phyloP scores from a whole-genome alignment of 352 stramenopile species.

The Phytopythium litorale region DNA sequence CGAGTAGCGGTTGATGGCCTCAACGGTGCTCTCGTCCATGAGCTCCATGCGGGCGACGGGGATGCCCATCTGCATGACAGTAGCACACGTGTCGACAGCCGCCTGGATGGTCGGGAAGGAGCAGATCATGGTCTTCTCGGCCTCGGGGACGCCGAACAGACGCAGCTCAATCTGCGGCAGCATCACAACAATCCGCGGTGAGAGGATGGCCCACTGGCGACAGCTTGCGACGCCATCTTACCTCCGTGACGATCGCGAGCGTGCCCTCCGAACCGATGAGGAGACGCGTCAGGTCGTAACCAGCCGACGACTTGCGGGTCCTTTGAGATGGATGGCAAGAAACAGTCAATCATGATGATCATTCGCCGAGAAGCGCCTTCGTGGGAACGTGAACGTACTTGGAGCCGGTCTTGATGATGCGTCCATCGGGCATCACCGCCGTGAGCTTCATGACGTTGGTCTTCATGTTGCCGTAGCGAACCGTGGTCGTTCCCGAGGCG shows the following conservation, averaged over 20 bases:
- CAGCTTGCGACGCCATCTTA: slow-evolving; percentile 8
- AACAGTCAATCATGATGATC: background rate
- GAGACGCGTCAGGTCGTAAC: slow-evolving; percentile 95
- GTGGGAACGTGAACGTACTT: slow-evolving; percentile 30
- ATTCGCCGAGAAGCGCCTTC: background rate
- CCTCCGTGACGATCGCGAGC: slow-evolving; percentile 94
- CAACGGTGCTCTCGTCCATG: slow-evolving; percentile 79
- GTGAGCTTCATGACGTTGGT: slow-evolving; percentile 93
- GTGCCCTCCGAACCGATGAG: slow-evolving; percentile 95
- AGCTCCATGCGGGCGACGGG: slow-evolving; percentile 85
- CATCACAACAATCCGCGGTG: background rate
- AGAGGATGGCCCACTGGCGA: background rate
- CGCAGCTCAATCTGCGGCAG: slow-evolving; percentile 78
- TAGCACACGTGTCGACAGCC: slow-evolving; percentile 78
- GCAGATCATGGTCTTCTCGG: slow-evolving; percentile 91
- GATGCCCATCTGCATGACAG: slow-evolving; percentile 87
- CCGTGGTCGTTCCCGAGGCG: slow-evolving; percentile 82
- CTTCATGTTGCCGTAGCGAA: slow-evolving; percentile 94
- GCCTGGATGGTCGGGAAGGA: slow-evolving; percentile 91
- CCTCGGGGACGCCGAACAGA: slow-evolving; percentile 90
- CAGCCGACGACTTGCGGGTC: slow-evolving; percentile 94
- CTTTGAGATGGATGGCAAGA: slow-evolving; percentile 18
- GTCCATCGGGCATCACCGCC: slow-evolving; percentile 88
- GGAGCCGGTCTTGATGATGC: slow-evolving; percentile 84
- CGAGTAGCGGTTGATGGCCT: slow-evolving; percentile 84